phyloP scores from a whole-genome alignment of 371 early-diverging fungal species.

The Syncephalis plumigaleata region DNA sequence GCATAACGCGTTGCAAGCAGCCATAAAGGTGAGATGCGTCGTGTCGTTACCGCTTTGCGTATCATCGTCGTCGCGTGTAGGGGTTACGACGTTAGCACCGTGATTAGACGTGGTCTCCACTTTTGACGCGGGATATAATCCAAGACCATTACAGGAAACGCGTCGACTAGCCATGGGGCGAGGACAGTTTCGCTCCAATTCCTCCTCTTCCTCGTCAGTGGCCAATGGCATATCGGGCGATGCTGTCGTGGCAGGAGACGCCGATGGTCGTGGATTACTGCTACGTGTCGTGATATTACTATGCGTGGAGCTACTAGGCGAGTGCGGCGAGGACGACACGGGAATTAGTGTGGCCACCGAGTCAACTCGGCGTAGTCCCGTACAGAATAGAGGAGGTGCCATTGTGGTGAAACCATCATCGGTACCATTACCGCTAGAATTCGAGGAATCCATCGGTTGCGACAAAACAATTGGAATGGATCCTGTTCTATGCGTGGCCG shows the following conservation, averaged over 20 bases:
- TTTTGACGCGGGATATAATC: no score
- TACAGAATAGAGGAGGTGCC: not conserved
- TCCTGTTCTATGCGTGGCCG: not conserved
- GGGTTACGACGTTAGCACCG: no score
- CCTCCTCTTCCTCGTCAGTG: not conserved
- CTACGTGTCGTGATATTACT: not conserved
- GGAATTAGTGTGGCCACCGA: not conserved
- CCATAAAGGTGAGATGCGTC: not conserved
- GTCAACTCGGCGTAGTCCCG: not conserved
- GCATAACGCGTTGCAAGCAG: slow-evolving; percentile 11
- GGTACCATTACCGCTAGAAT: not conserved
- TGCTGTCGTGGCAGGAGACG: not conserved
- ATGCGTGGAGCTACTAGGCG: not conserved
- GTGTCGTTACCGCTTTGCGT: no score
- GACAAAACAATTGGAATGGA: not conserved
- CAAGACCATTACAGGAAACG: no score
- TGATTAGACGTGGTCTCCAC: no score
- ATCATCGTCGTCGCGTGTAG: no score
- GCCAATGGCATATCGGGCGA: not conserved
- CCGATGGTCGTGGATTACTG: not conserved
- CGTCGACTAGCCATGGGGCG: no score
- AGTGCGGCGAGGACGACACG: not conserved
- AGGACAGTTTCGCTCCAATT: not conserved
- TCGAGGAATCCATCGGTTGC: not conserved
- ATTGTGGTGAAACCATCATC: no score